A percentile compares a stretch with the other conserved stretches of the same genome.
Evolutionary conservation across 202 grass and related monocot genomes (phyloP).

Genomic region (Cymbopogon flexuosus): DNA sequence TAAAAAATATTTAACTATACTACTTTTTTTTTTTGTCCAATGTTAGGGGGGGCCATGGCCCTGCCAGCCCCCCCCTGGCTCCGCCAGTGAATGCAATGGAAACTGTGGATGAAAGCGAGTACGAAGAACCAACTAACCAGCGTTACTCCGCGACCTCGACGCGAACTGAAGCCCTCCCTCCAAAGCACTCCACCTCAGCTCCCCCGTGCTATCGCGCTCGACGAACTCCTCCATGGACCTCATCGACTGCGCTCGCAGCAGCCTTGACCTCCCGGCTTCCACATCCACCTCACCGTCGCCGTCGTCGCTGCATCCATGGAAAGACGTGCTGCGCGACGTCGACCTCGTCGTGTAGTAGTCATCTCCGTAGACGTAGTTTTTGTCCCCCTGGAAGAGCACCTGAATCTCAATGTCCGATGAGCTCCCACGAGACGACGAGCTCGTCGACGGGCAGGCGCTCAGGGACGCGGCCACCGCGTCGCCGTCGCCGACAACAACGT

Average conservation of each 20-base stretch:
- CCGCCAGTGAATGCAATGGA: no score
- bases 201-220: slow-evolving; percentile 27
- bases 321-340: background rate
- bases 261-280: slow-evolving; percentile 30
- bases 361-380: background rate
- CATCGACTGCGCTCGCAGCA: slow-evolving; percentile 27
- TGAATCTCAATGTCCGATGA: slow-evolving; percentile 44
- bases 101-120: no score
- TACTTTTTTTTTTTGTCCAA: no score
- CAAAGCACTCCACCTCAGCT: slow-evolving; percentile 44
- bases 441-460: slow-evolving; percentile 25
- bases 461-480: slow-evolving; percentile 9
- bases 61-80: no score
- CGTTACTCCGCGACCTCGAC: background rate
- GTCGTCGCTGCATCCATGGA: background rate
- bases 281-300: background rate
- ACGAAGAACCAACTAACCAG: no score
- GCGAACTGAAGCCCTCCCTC: background rate
- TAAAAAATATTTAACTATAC: no score
- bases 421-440: background rate
- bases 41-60: no score
- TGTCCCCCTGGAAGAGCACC: slow-evolving; percentile 36
- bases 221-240: slow-evolving; percentile 29
- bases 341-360: background rate
- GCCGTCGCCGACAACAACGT: background rate